Conservation (phyloP, 768 basidiomycete genomes). For the Mycena indigotica region DNA sequence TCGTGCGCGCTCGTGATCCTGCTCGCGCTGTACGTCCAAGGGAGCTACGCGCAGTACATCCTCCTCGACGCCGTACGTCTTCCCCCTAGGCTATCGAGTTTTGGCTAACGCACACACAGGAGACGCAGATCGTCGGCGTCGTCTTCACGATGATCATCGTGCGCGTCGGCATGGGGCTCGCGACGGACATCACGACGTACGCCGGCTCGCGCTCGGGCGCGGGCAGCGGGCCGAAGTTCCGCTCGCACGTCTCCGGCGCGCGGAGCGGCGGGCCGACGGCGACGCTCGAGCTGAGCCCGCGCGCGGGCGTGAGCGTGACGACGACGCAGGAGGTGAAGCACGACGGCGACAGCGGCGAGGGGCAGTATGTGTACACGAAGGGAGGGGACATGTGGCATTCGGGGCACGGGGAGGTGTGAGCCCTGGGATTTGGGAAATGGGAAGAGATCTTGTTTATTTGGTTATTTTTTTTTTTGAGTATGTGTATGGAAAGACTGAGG, state of each 20-base stretch:
- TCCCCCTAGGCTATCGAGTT: background rate
- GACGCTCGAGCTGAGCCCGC: background rate
- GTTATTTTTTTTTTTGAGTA: too few relatives aligned
- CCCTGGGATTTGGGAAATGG: too few relatives aligned
- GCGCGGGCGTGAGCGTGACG: background rate
- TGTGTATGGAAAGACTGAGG: too few relatives aligned
- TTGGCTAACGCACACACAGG: background rate
- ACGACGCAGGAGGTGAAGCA: background rate
- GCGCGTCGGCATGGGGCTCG: background rate
- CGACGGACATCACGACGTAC: background rate
- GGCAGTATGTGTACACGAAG: too few relatives aligned
- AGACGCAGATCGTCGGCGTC: background rate
- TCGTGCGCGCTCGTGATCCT: constrained; percentile 8
- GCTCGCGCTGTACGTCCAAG: constrained; percentile 13
- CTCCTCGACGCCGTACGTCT: constrained; percentile 22
- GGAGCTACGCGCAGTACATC: constrained; percentile 19
- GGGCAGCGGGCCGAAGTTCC: background rate
- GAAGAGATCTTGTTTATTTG: too few relatives aligned
- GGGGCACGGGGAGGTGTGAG: too few relatives aligned
- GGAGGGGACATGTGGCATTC: background rate
- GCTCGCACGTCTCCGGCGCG: background rate
- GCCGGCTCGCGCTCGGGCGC: background rate
- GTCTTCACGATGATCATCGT: background rate
- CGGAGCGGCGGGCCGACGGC: background rate
- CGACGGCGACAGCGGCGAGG: too few relatives aligned